Base-by-base conservation (phyloP, 306 rosid species). In the Casuarina glauca region DNA sequence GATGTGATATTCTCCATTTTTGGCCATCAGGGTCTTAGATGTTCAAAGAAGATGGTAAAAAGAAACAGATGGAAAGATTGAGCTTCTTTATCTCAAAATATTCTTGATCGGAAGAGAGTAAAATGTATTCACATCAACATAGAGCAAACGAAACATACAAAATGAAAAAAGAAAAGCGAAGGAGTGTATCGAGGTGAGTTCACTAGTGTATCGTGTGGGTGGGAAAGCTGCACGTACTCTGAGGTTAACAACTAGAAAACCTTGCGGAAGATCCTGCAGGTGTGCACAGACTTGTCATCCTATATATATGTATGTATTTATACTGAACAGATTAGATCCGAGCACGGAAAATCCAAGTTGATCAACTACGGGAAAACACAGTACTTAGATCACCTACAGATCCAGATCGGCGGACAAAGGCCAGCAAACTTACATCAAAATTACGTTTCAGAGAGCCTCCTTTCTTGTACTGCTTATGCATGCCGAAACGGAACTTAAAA, bases 321-420 rank as follows among this genome's bases (percentile, higher is more conserved):
- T 46, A 1, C 50, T 46, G 11, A 17, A 9, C 8, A 66, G 71
- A 32, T 42, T 17, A 46, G 71, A 41, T 66, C 35, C 50, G 42
- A 41, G 16, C 49, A 41, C 6, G 48, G 43, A n/a, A 66, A 39
- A 4, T 12, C 7, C 39, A 64, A 64, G 48, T 36, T 9, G 71
- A 66, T 66, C 71, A n/a, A 41, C 49, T 11, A 16, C 13, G 46
- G 48, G 17, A 41, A 66, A 26, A 26, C 32, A 66, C 15, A 20
- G 13, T 57, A 57, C 6, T 0, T 57, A 9, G 63, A 8, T n/a
- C 38, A 20, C 44, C 62, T 55, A 17, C 26, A 41, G 12, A 38
- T 15, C 45, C 4, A 67, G 71, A 67, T 67, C 71, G 13, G 19
- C n/a, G 71, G 50, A 67, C 71, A 43, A 42, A 67, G 26, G 42